Conservation (phyloP, 2,329 filamentous ascomycete species). For the Fusarium algeriense region DNA sequence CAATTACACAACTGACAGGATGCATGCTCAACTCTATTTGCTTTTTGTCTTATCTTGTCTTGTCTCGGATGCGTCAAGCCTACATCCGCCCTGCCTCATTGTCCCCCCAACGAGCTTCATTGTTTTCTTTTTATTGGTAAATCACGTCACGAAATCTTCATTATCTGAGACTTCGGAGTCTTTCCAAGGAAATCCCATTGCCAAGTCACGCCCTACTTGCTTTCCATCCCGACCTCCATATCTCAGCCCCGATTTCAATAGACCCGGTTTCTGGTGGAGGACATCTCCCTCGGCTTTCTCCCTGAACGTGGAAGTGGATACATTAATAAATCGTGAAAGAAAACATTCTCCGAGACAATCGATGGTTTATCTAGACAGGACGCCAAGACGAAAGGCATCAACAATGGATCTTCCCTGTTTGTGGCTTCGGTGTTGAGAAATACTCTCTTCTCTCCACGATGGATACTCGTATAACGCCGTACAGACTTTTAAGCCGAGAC, state of each 20-base stretch:
- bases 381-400: constrained; percentile 6
- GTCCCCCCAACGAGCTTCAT: constrained; percentile 11
- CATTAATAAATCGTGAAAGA: background rate
- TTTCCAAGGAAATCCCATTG: background rate
- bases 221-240: background rate
- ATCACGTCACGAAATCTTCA: constrained; percentile 16
- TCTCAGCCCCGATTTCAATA: background rate
- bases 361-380: background rate
- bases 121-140: constrained; percentile 8
- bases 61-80: constrained; percentile 26
- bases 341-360: constrained; percentile 4
- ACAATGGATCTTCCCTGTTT: background rate
- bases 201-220: constrained; percentile 12
- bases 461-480: constrained; percentile 4
- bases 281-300: constrained; percentile 10
- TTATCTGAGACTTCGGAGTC: background rate
- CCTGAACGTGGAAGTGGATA: constrained; percentile 8
- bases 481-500: background rate
- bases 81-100: constrained; percentile 18
- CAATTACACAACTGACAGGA: constrained; percentile 18
- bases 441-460: background rate
- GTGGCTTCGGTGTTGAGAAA: background rate
- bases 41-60: constrained; percentile 14
- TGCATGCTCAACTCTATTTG: constrained; percentile 20
- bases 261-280: constrained; percentile 11